phyloP scores from a whole-genome alignment of 2,329 filamentous ascomycete genomes.

The Colletotrichum coccodes region DNA sequence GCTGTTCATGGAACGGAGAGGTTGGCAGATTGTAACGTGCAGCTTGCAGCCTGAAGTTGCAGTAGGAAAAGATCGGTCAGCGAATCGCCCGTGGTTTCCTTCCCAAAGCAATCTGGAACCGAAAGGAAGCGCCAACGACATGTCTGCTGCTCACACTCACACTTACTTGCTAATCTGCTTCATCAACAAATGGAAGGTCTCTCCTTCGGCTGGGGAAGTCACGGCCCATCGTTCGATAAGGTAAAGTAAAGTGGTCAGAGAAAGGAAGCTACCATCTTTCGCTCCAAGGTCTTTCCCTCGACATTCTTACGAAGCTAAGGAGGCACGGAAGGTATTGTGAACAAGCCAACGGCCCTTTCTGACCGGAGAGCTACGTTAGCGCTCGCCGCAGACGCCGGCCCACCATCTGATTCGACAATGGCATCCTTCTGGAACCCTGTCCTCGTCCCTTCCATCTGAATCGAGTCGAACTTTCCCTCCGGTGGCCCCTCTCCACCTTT shows the following conservation, averaged over 20 bases:
- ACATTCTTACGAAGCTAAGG: not conserved
- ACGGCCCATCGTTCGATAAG: not conserved
- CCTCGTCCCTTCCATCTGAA: slow-evolving; percentile 6
- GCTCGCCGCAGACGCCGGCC: slow-evolving; percentile 11
- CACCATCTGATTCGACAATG: slow-evolving; percentile 26
- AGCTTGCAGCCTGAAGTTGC: not conserved
- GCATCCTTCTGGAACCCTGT: slow-evolving; percentile 25
- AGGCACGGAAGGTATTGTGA: not conserved
- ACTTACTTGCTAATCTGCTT: not conserved
- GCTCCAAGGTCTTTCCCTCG: not conserved
- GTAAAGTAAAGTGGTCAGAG: not conserved
- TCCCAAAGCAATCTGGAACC: slow-evolving; percentile 15
- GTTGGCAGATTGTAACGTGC: not conserved
- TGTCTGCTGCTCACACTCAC: not conserved
- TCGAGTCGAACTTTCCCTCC: not conserved
- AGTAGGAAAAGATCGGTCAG: not conserved
- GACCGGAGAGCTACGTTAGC: slow-evolving; percentile 9
- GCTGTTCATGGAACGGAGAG: not conserved
- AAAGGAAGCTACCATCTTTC: not conserved
- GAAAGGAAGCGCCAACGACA: not conserved
- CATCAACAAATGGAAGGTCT: not conserved
- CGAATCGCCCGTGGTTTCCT: slow-evolving; percentile 23
- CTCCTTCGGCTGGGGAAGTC: not conserved
- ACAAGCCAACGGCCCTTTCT: slow-evolving; percentile 1
- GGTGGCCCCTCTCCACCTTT: slow-evolving; percentile 7